These are phyloP conservation scores for Hypoxylon rubiginosum DNA, from an alignment of 2,329 filamentous ascomycete genomes.

Conservation along the genomic window DNA sequence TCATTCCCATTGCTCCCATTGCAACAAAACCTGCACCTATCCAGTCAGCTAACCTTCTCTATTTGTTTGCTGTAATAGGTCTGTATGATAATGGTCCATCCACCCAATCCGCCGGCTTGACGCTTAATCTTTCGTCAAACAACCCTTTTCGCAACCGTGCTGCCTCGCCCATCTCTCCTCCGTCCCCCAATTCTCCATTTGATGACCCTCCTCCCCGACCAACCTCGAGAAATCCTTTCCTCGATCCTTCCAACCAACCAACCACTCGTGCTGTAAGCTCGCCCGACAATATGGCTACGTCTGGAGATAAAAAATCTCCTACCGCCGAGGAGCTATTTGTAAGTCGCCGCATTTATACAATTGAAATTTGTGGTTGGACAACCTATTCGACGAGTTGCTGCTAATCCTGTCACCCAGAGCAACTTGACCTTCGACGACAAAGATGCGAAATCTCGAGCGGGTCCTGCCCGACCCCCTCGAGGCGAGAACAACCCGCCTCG, in stretches of 20 bases:
- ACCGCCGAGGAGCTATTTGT: slow-evolving; percentile 82
- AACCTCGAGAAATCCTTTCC: slow-evolving; percentile 81
- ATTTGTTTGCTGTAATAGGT: slow-evolving; percentile 54
- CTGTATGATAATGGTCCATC: slow-evolving; percentile 58
- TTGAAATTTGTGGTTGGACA: not conserved
- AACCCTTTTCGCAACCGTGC: slow-evolving; percentile 85
- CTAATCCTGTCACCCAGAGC: slow-evolving; percentile 64
- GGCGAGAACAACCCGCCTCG: slow-evolving; percentile 65
- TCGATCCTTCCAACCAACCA: slow-evolving; percentile 64
- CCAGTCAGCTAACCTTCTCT: slow-evolving; percentile 45
- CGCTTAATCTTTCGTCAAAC: slow-evolving; percentile 81
- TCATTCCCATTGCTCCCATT: slow-evolving; percentile 59
- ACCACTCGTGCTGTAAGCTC: slow-evolving; percentile 54
- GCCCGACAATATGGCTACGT: slow-evolving; percentile 64
- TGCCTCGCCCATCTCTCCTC: slow-evolving; percentile 67
- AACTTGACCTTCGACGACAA: slow-evolving; percentile 75
- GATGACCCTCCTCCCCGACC: slow-evolving; percentile 72
- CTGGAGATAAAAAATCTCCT: slow-evolving; percentile 62
- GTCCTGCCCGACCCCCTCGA: slow-evolving; percentile 52
- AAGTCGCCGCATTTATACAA: slow-evolving; percentile 59
- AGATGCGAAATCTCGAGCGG: slow-evolving; percentile 49
- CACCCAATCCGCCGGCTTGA: slow-evolving; percentile 67
- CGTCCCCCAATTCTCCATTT: slow-evolving; percentile 67
- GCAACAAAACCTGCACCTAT: slow-evolving; percentile 51
- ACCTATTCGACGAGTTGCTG: slow-evolving; percentile 47